phyloP scores from a whole-genome alignment of 2,329 filamentous ascomycete genomes.

The Magnaporthiopsis rhizophila region DNA sequence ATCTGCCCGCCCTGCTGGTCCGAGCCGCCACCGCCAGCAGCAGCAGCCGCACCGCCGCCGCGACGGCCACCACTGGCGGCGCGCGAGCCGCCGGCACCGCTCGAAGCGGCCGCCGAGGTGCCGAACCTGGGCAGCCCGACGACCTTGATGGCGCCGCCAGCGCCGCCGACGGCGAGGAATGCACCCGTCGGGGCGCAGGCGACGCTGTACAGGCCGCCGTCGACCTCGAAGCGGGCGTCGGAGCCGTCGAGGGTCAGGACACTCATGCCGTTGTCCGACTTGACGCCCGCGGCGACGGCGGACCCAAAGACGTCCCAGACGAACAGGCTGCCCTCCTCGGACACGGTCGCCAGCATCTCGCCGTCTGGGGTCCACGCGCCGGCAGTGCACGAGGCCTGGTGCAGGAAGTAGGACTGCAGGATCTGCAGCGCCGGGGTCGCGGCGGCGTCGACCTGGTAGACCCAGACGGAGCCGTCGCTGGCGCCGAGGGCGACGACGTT shows the following conservation, averaged over 20 bases:
- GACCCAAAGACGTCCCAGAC: constrained; percentile 89
- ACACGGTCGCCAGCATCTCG: constrained; percentile 75
- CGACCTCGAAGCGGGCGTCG: constrained; percentile 86
- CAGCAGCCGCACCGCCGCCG: constrained; percentile 16
- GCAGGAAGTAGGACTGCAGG: constrained; percentile 85
- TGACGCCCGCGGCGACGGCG: constrained; percentile 51
- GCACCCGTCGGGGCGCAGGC: constrained; percentile 72
- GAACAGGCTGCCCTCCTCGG: constrained; percentile 80
- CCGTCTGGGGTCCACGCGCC: constrained; percentile 89
- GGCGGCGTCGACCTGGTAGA: constrained; percentile 73
- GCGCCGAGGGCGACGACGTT: constrained; percentile 85
- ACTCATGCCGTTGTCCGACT: constrained; percentile 34
- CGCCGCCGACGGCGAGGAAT: constrained; percentile 80
- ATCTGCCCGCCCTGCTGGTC: constrained; percentile 46
- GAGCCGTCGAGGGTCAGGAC: constrained; percentile 69
- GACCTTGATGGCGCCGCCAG: constrained; percentile 76
- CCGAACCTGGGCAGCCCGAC: constrained; percentile 67
- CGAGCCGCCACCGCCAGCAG: constrained; percentile 23
- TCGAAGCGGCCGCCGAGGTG: constrained; percentile 17
- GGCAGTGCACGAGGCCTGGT: constrained; percentile 78
- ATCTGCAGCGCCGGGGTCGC: constrained; percentile 60
- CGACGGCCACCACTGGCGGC: constrained; percentile 14
- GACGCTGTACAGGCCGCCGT: constrained; percentile 84
- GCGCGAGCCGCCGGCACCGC: constrained; percentile 10
- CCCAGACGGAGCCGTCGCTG: constrained; percentile 88